Evolutionary conservation across 306 rosid species (phyloP), one percentile per base, ranked within the genome.

Genomic region (Quillaja saponaria): DNA sequence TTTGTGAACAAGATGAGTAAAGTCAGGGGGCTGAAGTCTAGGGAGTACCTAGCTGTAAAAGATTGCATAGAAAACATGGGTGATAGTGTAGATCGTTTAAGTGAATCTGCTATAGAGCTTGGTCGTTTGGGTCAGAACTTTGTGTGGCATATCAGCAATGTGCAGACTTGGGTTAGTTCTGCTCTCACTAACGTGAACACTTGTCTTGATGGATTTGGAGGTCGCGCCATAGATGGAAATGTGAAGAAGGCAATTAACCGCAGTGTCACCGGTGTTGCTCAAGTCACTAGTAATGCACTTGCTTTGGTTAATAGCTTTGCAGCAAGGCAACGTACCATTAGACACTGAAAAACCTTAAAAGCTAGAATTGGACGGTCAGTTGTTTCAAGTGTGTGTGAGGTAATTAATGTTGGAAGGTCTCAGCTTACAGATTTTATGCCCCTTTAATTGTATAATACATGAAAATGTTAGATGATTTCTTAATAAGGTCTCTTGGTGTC

Each of bases 81-180:
- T 13, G 86, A 90, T 35, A 73, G 86, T 28, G 69, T 90, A 18
- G 85, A 86, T 75, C 52, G 83, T 51, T 82, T 90, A 0, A 59
- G 82, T 34, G 61, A 84, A 61, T 82, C 96, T 53, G 58, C 75
- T 8, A 70, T 54, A 66, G 96, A 90, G 81, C 62, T 90, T 2
- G 86, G 80, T 15, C 81, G 54, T 17, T 53, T 48, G 6, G 74
- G 86, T 13, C 77, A 56, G 77, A 84, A 86, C 53, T 90, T 90
- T 38, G 10, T 10, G 41, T 84, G 95, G 95, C 96, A 78, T 50
- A 67, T 90, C 81, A 90, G 80, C 71, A 90, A 90, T 38, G 96
- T 86, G 20, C 87, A 90, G 73, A 90, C 96, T 1, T 90, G 96
- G 96, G 89, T 82, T 9, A 90, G 95, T 58, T 87, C 95, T 20